These are phyloP conservation scores for Mortierella polycephala DNA, from an alignment of 371 early-diverging fungal genomes.

Conservation along the genomic window DNA sequence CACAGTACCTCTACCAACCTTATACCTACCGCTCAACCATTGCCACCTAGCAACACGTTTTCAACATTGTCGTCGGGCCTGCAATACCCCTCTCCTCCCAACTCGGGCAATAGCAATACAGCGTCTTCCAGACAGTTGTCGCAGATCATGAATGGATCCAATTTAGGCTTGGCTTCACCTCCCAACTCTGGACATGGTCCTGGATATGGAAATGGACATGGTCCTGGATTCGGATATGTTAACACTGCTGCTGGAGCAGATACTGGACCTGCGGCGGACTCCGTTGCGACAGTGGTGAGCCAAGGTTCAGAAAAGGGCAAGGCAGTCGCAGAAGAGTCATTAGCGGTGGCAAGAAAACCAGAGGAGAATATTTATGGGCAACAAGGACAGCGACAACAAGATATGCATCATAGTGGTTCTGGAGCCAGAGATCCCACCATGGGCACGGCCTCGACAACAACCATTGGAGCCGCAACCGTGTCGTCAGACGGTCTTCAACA, in stretches of 20 bases:
- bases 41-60: not conserved
- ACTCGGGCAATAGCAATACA: not conserved
- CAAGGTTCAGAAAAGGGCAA: not conserved
- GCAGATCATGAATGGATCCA: conserved; percentile 32
- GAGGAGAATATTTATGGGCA: not conserved
- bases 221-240: not conserved
- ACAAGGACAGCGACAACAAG: not conserved
- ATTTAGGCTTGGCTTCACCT: not conserved
- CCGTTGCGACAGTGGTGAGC: conserved; percentile 7
- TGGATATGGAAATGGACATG: conserved; percentile 4
- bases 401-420: not conserved
- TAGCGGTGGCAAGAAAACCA: conserved; percentile 1
- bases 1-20: conserved; percentile 39
- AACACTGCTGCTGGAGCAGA: conserved; percentile 13
- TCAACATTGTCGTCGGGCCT: not conserved
- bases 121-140: conserved; percentile 22
- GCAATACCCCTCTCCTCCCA: not conserved
- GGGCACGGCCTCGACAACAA: conserved; percentile 10
- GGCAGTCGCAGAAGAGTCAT: not conserved
- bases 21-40: conserved; percentile 12
- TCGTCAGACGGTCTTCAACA: not conserved
- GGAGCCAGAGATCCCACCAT: too few relatives aligned
- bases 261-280: conserved; percentile 1
- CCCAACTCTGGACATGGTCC: not conserved
- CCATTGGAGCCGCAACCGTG: conserved; percentile 9